Conservation (phyloP, 306 rosid genomes). For the Dryas drummondii region DNA sequence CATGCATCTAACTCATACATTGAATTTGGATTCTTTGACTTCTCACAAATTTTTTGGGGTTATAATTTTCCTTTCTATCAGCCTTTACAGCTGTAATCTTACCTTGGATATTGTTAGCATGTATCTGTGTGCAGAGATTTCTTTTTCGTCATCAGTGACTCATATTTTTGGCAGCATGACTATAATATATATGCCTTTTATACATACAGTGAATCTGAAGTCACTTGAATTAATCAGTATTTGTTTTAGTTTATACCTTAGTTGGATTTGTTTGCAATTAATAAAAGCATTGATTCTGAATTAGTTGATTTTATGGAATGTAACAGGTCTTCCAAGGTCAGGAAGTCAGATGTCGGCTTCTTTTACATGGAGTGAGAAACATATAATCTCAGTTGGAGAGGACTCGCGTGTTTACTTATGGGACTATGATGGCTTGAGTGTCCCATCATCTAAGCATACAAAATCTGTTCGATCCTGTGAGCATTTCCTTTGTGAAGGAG, state of each 20-base stretch:
- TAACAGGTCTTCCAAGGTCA: slow-evolving; percentile 64
- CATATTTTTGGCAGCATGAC: not conserved
- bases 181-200: not conserved
- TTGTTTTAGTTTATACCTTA: not conserved
- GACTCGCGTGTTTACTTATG: slow-evolving; percentile 78
- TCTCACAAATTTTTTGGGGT: not conserved
- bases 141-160: slow-evolving; percentile 2
- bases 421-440: slow-evolving; percentile 41
- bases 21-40: slow-evolving; percentile 19
- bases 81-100: slow-evolving; percentile 18
- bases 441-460: slow-evolving; percentile 35
- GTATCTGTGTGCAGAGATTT: slow-evolving; percentile 19
- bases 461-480: slow-evolving; percentile 61
- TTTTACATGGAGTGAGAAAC: slow-evolving; percentile 57
- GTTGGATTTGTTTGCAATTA: not conserved
- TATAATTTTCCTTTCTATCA: not conserved
- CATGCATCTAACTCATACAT: slow-evolving; percentile 8
- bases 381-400: slow-evolving; percentile 68
- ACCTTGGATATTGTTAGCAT: slow-evolving; percentile 8
- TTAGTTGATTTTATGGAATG: slow-evolving; percentile 21
- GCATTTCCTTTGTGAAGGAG: slow-evolving; percentile 68
- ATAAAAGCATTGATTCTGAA: not conserved
- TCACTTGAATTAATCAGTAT: not conserved
- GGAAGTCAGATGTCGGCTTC: slow-evolving; percentile 82
- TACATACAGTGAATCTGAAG: slow-evolving; percentile 2